Evolutionary conservation across 352 stramenopile species (phyloP).

Genomic region (Phytophthora megakarya): DNA sequence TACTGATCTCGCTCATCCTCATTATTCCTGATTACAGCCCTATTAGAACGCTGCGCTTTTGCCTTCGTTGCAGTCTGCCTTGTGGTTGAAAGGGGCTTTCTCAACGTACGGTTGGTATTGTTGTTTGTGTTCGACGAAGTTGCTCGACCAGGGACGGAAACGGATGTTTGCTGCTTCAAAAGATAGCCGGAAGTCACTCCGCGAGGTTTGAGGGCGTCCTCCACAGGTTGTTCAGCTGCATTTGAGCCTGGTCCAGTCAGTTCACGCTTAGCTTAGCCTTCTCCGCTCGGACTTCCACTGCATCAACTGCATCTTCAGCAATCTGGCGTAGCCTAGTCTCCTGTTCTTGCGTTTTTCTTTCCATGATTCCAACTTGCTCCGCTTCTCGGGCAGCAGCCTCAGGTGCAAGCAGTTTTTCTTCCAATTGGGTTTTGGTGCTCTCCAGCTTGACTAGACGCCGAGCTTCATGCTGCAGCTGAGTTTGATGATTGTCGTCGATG

Average conservation of each 20-base stretch:
- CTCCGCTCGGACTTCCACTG: constrained; percentile 43
- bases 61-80: not conserved
- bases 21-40: constrained; percentile 24
- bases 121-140: not conserved
- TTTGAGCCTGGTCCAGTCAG: constrained; percentile 34
- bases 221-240: constrained; percentile 45
- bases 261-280: too few relatives aligned
- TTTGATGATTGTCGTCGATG: constrained; percentile 27
- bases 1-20: constrained; percentile 36
- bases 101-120: not conserved
- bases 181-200: constrained; percentile 74
- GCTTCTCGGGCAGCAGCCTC: constrained; percentile 36
- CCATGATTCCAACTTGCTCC: constrained; percentile 33
- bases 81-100: constrained; percentile 3
- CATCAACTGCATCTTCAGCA: constrained; percentile 54
- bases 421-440: constrained; percentile 33
- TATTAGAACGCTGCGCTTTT: not conserved
- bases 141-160: constrained; percentile 9
- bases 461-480: constrained; percentile 26
- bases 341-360: constrained; percentile 43
- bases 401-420: constrained; percentile 37
- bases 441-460: constrained; percentile 36
- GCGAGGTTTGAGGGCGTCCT: constrained; percentile 58
- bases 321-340: constrained; percentile 48
- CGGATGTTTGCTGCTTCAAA: constrained; percentile 41